phyloP scores from a whole-genome alignment of 2,329 filamentous ascomycete genomes.

The Penicillium sp. region DNA sequence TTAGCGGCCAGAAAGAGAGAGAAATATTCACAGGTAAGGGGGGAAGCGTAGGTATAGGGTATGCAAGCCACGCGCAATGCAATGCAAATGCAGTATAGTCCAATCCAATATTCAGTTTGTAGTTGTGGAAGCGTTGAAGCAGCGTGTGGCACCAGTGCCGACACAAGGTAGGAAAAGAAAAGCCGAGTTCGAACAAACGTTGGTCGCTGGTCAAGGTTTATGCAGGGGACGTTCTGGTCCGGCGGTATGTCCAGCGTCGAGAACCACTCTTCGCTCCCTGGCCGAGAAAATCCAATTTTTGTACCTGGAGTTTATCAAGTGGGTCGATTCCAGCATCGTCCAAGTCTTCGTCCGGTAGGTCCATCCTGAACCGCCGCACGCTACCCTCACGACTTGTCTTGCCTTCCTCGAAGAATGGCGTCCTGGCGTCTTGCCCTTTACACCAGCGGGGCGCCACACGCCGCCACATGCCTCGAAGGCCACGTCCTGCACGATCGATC shows the following conservation, averaged over 20 bases:
- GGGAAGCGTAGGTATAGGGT: not conserved
- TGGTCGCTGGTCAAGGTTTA: not conserved
- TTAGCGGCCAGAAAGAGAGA: conserved; percentile 1
- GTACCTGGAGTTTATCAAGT: conserved; percentile 8
- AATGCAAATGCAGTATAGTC: conserved; percentile 15
- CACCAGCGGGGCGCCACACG: conserved; percentile 47
- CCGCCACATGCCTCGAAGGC: conserved; percentile 48
- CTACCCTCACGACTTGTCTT: conserved; percentile 48
- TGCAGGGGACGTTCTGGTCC: conserved; percentile 15
- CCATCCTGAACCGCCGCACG: conserved; percentile 51
- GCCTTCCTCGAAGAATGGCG: conserved; percentile 48
- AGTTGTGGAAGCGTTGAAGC: conserved; percentile 9
- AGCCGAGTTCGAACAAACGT: not conserved
- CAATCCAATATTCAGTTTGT: conserved; percentile 4
- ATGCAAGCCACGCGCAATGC: conserved; percentile 11
- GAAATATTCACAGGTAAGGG: conserved; percentile 4
- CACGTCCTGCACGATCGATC: conserved; percentile 53
- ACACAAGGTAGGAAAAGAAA: not conserved
- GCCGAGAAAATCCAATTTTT: conserved; percentile 11
- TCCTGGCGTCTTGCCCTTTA: conserved; percentile 36
- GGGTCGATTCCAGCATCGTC: conserved; percentile 2
- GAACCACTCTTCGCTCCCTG: conserved; percentile 1
- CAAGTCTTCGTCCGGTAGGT: conserved; percentile 39
- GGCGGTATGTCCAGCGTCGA: conserved; percentile 22
- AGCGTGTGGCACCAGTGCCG: conserved; percentile 6